Evolutionary conservation across 108 stramenopile species (phyloP), one percentile per base, ranked within the genome.

Genomic region (Cyclostephanos invisitatus): DNA sequence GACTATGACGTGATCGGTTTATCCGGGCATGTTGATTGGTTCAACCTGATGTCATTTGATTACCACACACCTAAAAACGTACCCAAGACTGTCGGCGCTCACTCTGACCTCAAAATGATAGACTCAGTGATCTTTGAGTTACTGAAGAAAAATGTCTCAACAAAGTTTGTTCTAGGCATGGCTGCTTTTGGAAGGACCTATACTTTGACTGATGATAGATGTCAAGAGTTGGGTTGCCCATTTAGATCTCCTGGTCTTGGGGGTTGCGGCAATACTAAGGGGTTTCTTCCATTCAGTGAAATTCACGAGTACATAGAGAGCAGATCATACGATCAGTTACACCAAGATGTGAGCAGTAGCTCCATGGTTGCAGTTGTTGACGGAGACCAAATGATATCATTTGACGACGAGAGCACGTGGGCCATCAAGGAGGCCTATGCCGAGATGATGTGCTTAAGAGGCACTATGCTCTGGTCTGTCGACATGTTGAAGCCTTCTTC

Each of bases 171-270:
- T 46, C 69, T 83, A 15, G 82, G 82, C 11, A 71, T 83, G 78
- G 82, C 82, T 66, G 82, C 82, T 32, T 83, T 60, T 70, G 82
- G 82, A 11, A 78, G 82, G 7, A 80, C 82, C 3, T 83, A 83
- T 50, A 75, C 78, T 15, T 51, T 83, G 62, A 27, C 73, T 50
- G 82, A 83, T 48, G 63, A 69, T 32, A 69, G 78, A 51, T 83
- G 82, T 58, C 64, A 75, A 56, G 78, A 79, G 49, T 37, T 79
- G 24, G 75, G 78, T 2, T 83, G 82, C 71, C 78, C 78, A 6
- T 83, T 83, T 46, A 59, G 80, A 57, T 67, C 80, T 53, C 80
- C 80, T 72, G 80, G 80, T 48, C 54, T 80, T 18, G 78, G 74
- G 42, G 82, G 82, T 7, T 83, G 82, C 59, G 82, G 74, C 5